phyloP scores from a whole-genome alignment of 352 stramenopile genomes.

The Globisporangium cylindrosporum region DNA sequence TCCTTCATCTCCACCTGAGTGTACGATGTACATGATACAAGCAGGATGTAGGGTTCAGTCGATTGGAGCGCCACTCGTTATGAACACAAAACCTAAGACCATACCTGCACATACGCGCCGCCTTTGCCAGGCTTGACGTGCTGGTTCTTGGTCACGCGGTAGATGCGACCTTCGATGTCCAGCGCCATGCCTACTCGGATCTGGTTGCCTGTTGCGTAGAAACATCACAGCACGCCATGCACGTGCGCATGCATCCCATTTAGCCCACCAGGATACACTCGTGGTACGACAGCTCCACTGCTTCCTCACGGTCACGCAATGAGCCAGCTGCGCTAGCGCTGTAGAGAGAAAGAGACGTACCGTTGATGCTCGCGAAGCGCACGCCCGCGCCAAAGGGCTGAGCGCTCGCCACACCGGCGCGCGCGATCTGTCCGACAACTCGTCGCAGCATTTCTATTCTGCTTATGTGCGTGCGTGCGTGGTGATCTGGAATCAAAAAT shows the following conservation, averaged over 20 bases:
- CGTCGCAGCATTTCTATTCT: conserved; percentile 35
- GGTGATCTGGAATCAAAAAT: conserved; percentile 5
- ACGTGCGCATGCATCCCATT: neutral
- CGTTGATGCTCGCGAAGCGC: conserved; percentile 71
- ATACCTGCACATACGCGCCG: conserved; percentile 73
- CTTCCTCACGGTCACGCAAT: neutral
- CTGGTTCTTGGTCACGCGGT: conserved; percentile 81
- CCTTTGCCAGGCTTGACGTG: conserved; percentile 85
- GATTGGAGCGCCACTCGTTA: neutral
- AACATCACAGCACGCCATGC: neutral
- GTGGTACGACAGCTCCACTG: neutral
- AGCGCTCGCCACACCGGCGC: conserved; percentile 13
- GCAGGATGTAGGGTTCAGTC: neutral
- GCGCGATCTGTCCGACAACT: conserved; percentile 36
- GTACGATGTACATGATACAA: neutral
- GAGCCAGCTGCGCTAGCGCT: neutral
- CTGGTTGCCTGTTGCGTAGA: conserved; percentile 67
- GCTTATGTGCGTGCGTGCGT: conserved; percentile 5
- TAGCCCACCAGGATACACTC: neutral
- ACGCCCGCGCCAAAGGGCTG: conserved; percentile 27
- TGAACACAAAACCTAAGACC: neutral
- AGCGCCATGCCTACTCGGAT: conserved; percentile 79
- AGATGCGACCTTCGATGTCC: conserved; percentile 82
- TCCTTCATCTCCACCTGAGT: conserved; percentile 76
- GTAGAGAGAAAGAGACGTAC: conserved; percentile 17